These are phyloP conservation scores for Tetracladium setigerum DNA, from an alignment of 495 filamentous ascomycete genomes.

Conservation along the genomic window DNA sequence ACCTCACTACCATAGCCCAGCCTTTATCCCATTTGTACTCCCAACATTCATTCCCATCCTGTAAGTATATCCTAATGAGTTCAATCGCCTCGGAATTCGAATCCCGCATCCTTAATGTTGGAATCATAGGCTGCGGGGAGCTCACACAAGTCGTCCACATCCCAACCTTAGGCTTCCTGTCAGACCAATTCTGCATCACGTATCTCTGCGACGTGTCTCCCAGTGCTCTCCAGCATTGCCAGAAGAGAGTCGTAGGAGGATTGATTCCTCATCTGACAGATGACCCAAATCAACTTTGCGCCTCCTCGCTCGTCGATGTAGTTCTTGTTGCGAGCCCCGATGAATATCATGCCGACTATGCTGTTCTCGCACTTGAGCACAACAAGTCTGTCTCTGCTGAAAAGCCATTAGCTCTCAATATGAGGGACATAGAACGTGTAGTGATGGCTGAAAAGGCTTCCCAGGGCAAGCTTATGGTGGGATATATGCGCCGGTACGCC, in stretches of 20 bases:
- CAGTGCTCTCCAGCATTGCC: slow-evolving; percentile 1
- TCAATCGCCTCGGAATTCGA: not conserved
- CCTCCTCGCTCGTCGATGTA: slow-evolving; percentile 31
- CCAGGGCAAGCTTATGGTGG: slow-evolving; percentile 36
- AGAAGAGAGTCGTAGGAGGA: not conserved
- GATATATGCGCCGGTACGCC: slow-evolving; percentile 46
- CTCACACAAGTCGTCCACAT: slow-evolving; percentile 45
- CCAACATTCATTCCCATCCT: too few relatives aligned
- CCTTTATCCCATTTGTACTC: too few relatives aligned
- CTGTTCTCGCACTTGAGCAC: slow-evolving; percentile 38
- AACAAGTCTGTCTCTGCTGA: slow-evolving; percentile 48
- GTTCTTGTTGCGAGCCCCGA: slow-evolving; percentile 42
- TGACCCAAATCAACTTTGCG: slow-evolving; percentile 7
- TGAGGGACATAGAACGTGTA: slow-evolving; percentile 34
- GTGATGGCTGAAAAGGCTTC: slow-evolving; percentile 20
- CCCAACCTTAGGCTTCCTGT: slow-evolving; percentile 35
- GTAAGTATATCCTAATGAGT: too few relatives aligned
- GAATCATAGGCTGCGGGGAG: slow-evolving; percentile 41
- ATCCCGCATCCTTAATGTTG: slow-evolving; percentile 23
- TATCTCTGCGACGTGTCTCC: slow-evolving; percentile 8
- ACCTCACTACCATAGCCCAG: too few relatives aligned
- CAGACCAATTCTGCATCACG: slow-evolving; percentile 11
- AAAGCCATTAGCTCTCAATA: slow-evolving; percentile 43
- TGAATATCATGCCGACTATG: slow-evolving; percentile 40
- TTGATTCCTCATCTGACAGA: slow-evolving; percentile 4